phyloP scores from a whole-genome alignment of 768 basidiomycete species.

The Lactifluus echinatus region DNA sequence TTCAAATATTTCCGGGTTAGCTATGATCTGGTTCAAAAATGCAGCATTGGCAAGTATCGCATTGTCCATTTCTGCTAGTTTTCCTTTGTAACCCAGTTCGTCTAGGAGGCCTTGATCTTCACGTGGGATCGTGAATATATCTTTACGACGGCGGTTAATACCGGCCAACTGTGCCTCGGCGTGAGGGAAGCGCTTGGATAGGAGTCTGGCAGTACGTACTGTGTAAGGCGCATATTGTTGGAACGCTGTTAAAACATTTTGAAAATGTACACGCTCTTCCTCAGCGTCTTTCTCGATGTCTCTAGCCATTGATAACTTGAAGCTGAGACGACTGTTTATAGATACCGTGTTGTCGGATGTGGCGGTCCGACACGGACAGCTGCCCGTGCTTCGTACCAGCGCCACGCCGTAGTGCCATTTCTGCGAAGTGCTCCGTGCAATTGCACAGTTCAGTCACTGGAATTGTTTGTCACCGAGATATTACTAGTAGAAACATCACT shows the following conservation, averaged over 20 bases:
- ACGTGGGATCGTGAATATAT: constrained; percentile 59
- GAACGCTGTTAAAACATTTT: constrained; percentile 68
- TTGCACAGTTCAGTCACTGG: too few relatives aligned
- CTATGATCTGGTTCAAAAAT: constrained; percentile 67
- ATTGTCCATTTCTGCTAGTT: constrained; percentile 70
- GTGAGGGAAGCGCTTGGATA: background rate
- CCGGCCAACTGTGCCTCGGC: constrained; percentile 37
- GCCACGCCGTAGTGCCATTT: background rate
- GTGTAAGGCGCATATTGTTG: constrained; percentile 68
- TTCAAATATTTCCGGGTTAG: constrained; percentile 75
- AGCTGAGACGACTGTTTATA: background rate
- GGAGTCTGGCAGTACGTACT: constrained; percentile 33
- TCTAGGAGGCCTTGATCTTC: constrained; percentile 64
- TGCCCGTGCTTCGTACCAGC: too few relatives aligned
- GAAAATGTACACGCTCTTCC: constrained; percentile 65
- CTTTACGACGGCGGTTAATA: constrained; percentile 65
- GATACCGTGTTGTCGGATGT: background rate
- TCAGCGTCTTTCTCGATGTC: constrained; percentile 26
- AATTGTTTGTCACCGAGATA: too few relatives aligned
- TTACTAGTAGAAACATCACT: too few relatives aligned
- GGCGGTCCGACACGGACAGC: too few relatives aligned
- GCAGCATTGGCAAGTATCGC: constrained; percentile 75
- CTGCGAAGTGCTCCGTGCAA: too few relatives aligned
- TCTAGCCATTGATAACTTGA: constrained; percentile 7
- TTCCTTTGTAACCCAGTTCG: constrained; percentile 63